A percentile compares a stretch with the other conserved stretches of the same genome.
These are phyloP conservation scores for Carpinus fangiana DNA, from an alignment of 306 rosid species.

Conservation along the genomic window DNA sequence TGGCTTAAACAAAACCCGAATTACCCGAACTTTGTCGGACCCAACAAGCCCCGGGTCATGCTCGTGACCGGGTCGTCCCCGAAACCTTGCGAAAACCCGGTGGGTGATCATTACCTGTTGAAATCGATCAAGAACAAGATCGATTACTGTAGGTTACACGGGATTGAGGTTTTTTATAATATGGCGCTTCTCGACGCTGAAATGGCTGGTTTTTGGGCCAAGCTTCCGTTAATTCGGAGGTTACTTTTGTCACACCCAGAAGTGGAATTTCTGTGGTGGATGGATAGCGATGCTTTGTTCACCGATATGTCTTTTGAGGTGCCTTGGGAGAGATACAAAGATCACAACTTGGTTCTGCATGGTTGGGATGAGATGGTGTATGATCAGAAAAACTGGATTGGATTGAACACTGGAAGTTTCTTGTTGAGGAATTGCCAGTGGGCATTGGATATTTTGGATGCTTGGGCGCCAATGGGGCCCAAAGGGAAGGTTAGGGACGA, in stretches of 20 bases:
- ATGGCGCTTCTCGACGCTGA: constrained; percentile 57
- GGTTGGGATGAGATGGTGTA: constrained; percentile 60
- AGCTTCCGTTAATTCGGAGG: constrained; percentile 52
- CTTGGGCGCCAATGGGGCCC: constrained; percentile 87
- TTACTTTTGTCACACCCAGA: constrained; percentile 51
- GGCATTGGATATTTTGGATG: constrained; percentile 71
- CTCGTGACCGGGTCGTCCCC: constrained; percentile 64
- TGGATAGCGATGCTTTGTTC: constrained; percentile 67
- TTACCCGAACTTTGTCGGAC: constrained; percentile 42
- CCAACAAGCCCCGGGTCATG: constrained; percentile 59
- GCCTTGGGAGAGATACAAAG: constrained; percentile 57
- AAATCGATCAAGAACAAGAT: constrained; percentile 63
- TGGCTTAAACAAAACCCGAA: constrained; percentile 50
- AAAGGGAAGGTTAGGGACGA: constrained; percentile 61
- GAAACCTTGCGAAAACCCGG: constrained; percentile 62
- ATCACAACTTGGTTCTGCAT: constrained; percentile 55
- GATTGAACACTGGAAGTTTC: constrained; percentile 56
- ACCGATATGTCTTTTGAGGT: constrained; percentile 67
- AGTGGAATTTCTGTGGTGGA: constrained; percentile 63
- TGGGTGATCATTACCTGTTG: constrained; percentile 56
- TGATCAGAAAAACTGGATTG: constrained; percentile 52
- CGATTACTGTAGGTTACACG: constrained; percentile 55
- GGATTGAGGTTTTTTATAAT: constrained; percentile 57
- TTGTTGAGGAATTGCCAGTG: constrained; percentile 55
- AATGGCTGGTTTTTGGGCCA: constrained; percentile 70